Evolutionary conservation across 331 rosid genomes (phyloP).

Genomic region (Ulmus americana): DNA sequence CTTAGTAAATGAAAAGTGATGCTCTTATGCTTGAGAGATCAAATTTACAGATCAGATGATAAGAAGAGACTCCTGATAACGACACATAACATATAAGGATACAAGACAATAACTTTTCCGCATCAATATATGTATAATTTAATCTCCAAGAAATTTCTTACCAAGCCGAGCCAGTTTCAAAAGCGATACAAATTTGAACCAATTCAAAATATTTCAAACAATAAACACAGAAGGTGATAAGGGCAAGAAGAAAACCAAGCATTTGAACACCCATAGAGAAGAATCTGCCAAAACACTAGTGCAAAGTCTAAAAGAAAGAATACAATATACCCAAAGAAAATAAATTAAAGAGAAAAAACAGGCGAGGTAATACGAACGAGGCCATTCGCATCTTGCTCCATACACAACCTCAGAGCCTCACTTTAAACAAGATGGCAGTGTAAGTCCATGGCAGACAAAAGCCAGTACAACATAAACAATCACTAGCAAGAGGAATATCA

Average conservation of each 20-base stretch:
- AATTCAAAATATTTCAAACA: conserved; percentile 6
- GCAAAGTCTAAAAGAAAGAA: conserved; percentile 24
- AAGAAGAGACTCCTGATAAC: no score
- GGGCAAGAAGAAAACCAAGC: conserved; percentile 22
- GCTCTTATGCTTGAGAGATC: background rate
- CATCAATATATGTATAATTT: background rate
- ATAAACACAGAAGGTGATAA: conserved; percentile 20
- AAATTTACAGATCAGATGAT: background rate
- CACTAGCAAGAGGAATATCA: conserved; percentile 66
- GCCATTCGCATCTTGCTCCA: conserved; percentile 24
- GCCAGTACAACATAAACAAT: conserved; percentile 65
- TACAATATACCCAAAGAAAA: conserved; percentile 25
- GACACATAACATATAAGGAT: no score
- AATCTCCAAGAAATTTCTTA: background rate
- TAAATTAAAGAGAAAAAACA: background rate
- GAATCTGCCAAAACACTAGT: conserved; percentile 23
- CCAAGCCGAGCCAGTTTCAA: conserved; percentile 18
- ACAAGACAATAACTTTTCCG: no score
- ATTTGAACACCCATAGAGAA: conserved; percentile 25
- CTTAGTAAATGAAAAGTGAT: no score
- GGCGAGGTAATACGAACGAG: conserved; percentile 7
- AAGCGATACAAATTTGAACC: conserved; percentile 15
- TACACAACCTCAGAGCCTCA: conserved; percentile 38
- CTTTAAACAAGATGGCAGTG: conserved; percentile 65
- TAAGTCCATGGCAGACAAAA: conserved; percentile 81